Percentiles rank a stretch among this genome's conserved stretches.
phyloP scores from a whole-genome alignment of 1,284 basidiomycete species.

The Pseudozyma pruni region DNA sequence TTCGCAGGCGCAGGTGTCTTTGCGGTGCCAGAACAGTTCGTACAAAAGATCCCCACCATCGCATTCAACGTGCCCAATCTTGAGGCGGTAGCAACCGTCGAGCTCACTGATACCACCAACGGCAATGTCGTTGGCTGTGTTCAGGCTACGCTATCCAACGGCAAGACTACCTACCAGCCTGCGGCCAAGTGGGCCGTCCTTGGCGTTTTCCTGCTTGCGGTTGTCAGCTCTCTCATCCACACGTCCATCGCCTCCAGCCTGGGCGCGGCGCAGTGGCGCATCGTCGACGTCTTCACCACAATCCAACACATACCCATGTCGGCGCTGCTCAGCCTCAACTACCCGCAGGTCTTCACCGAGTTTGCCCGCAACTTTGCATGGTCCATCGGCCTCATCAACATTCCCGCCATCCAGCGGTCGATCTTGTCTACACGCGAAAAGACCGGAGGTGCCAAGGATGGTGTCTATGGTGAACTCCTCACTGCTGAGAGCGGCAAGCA shows the following conservation, averaged over 20 bases:
- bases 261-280: conserved; percentile 71
- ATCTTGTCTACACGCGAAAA: conserved; percentile 83
- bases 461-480: conserved; percentile 45
- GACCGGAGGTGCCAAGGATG: conserved; percentile 78
- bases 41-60: conserved; percentile 77
- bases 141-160: conserved; percentile 90
- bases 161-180: conserved; percentile 80
- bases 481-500: conserved; percentile 50
- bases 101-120: conserved; percentile 75
- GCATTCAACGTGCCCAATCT: conserved; percentile 90
- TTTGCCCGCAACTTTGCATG: conserved; percentile 88
- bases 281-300: conserved; percentile 83
- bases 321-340: conserved; percentile 84
- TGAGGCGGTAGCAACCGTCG: conserved; percentile 86
- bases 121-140: conserved; percentile 86
- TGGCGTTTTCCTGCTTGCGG: conserved; percentile 76
- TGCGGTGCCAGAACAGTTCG: conserved; percentile 74
- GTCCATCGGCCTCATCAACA: conserved; percentile 83
- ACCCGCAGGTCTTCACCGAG: conserved; percentile 81
- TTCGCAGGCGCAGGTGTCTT: conserved; percentile 76
- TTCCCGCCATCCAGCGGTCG: conserved; percentile 77
- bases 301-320: conserved; percentile 83
- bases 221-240: conserved; percentile 77
- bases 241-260: conserved; percentile 70
- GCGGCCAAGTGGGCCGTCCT: conserved; percentile 83